phyloP scores from a whole-genome alignment of 352 stramenopile species.

The Phytopythium delawarense region DNA sequence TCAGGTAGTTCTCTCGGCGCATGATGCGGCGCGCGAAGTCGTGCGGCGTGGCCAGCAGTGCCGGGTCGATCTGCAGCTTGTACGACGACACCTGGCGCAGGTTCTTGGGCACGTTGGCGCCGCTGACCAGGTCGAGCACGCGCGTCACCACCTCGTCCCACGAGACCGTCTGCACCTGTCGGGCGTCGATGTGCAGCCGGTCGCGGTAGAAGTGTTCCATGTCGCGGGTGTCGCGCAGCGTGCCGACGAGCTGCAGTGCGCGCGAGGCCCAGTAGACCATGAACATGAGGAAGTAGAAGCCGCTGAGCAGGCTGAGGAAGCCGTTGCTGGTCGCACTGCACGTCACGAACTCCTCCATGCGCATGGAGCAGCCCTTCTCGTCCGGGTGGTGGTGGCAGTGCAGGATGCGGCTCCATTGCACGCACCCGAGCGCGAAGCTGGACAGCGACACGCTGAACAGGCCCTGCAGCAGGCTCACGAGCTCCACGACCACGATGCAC shows the following conservation, averaged over 20 bases:
- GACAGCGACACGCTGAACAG: conserved; percentile 95
- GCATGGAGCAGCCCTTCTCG: conserved; percentile 73
- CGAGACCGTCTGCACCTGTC: conserved; percentile 77
- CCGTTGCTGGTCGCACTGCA: conserved; percentile 57
- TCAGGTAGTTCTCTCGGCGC: conserved; percentile 98
- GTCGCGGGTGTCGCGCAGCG: conserved; percentile 82
- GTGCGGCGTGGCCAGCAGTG: conserved; percentile 70
- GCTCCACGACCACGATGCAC: conserved; percentile 83
- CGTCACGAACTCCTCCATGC: conserved; percentile 67
- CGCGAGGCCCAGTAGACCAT: conserved; percentile 90
- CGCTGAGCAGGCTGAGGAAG: conserved; percentile 56
- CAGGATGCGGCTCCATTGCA: conserved; percentile 93
- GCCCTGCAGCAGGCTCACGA: conserved; percentile 91
- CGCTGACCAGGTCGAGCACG: conserved; percentile 67
- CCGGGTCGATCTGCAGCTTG: conserved; percentile 77
- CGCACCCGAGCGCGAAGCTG: conserved; percentile 93
- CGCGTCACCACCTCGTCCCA: conserved; percentile 90
- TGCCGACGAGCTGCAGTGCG: conserved; percentile 77
- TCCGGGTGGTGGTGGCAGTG: conserved; percentile 68
- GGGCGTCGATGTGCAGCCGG: conserved; percentile 82
- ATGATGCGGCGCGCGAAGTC: conserved; percentile 96
- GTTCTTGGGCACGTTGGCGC: conserved; percentile 74
- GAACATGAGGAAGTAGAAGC: conserved; percentile 95
- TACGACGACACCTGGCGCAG: conserved; percentile 84
- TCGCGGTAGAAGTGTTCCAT: conserved; percentile 93